Percentiles rank a stretch among this genome's conserved stretches.
Evolutionary conservation across 257 asterid genomes (phyloP).

Genomic region (Handroanthus guayacan): DNA sequence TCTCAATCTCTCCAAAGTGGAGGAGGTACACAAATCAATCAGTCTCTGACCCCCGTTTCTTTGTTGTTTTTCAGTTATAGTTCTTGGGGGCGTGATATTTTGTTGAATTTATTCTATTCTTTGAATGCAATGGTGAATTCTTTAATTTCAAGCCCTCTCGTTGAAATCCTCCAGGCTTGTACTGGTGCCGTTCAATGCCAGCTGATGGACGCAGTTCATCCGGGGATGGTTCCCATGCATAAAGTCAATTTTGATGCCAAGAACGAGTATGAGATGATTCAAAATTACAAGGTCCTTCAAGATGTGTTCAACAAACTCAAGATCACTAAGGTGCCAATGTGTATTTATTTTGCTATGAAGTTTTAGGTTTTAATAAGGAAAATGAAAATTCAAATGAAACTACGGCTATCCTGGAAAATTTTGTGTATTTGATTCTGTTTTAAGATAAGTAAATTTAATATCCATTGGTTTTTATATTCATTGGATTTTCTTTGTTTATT

Average conservation of each 20-base stretch:
- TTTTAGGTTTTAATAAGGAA: background rate
- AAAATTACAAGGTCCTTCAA: constrained; percentile 70
- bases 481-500: background rate
- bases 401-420: background rate
- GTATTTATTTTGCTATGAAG: background rate
- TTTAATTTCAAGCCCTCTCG: background rate
- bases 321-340: constrained; percentile 49
- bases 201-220: constrained; percentile 8
- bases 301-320: constrained; percentile 71
- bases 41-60: background rate
- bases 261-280: constrained; percentile 70
- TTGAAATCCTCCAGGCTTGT: constrained; percentile 2
- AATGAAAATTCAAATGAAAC: background rate
- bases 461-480: background rate
- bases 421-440: background rate
- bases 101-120: background rate
- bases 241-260: constrained; percentile 48
- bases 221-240: constrained; percentile 7
- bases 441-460: background rate
- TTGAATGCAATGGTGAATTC: background rate
- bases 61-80: background rate
- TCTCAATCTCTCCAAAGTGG: constrained; percentile 69
- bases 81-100: background rate
- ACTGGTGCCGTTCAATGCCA: constrained; percentile 3
- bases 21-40: constrained; percentile 54